Conservation (phyloP, 2,329 filamentous ascomycete genomes). For the Pseudogymnoascus sp. region DNA sequence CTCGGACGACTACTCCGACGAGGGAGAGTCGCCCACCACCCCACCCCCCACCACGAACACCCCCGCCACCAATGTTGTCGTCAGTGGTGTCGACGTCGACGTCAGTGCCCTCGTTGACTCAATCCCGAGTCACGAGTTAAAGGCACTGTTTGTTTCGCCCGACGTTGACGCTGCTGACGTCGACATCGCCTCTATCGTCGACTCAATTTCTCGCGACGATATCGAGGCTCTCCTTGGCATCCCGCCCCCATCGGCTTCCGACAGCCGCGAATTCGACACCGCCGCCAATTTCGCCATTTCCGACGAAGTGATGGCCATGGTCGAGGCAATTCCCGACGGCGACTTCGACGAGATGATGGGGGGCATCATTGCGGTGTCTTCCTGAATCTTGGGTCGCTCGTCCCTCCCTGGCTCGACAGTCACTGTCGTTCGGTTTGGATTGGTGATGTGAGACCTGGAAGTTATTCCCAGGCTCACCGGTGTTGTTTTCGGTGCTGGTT, state of each 20-base stretch:
- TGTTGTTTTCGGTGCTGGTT: not conserved
- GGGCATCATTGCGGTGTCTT: not conserved
- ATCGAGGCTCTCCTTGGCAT: not conserved
- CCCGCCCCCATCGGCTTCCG: not conserved
- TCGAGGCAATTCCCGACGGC: not conserved
- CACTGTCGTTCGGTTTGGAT: not conserved
- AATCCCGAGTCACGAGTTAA: constrained; percentile 3
- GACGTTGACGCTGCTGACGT: constrained; percentile 27
- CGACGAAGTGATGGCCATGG: constrained; percentile 6
- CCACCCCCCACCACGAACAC: not conserved
- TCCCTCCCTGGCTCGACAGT: not conserved
- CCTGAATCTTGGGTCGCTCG: not conserved
- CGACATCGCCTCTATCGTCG: constrained; percentile 11
- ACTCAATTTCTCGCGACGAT: constrained; percentile 6
- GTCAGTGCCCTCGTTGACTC: not conserved
- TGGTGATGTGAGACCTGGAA: not conserved
- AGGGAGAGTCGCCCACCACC: not conserved
- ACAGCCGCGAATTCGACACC: not conserved
- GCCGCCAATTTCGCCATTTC: constrained; percentile 1
- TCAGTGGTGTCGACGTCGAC: not conserved
- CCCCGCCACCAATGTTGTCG: not conserved
- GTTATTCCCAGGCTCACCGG: not conserved
- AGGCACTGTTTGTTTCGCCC: constrained; percentile 38
- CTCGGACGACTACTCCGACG: not conserved
- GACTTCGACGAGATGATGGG: not conserved